phyloP scores from a whole-genome alignment of 805 yeast genomes.

The Vanderwaltozyma tropicalis region DNA sequence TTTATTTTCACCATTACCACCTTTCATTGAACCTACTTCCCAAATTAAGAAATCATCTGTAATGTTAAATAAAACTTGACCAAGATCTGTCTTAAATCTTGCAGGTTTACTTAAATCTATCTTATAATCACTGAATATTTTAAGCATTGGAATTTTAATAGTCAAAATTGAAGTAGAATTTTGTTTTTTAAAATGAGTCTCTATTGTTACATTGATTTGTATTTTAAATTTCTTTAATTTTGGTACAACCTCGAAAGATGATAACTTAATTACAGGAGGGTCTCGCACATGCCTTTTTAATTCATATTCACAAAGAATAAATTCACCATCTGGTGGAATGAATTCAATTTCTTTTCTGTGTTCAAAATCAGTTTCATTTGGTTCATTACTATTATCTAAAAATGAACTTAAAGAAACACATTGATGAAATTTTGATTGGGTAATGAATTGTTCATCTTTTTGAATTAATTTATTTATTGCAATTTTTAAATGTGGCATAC shows the following conservation, averaged over 20 bases:
- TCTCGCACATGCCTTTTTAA: constrained; percentile 27
- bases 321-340: constrained; percentile 86
- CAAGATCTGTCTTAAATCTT: constrained; percentile 60
- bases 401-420: constrained; percentile 69
- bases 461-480: constrained; percentile 60
- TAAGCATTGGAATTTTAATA: constrained; percentile 23
- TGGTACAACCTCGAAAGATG: constrained; percentile 16
- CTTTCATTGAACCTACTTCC: constrained; percentile 54
- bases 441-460: constrained; percentile 35
- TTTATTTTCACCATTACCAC: constrained; percentile 42
- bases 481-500: constrained; percentile 76
- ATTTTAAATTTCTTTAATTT: constrained; percentile 20
- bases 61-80: constrained; percentile 60
- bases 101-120: constrained; percentile 42
- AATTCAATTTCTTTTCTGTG: constrained; percentile 44
- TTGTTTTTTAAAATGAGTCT: constrained; percentile 28
- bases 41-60: constrained; percentile 63
- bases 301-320: constrained; percentile 40
- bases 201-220: constrained; percentile 15
- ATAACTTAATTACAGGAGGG: constrained; percentile 31
- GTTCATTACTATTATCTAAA: constrained; percentile 31
- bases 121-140: constrained; percentile 28
- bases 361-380: not conserved
- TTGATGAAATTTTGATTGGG: constrained; percentile 76
- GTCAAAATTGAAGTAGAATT: constrained; percentile 26